These are phyloP conservation scores for Symbiodinium natans DNA, from an alignment of 73 alveolate genomes.

Conservation along the genomic window DNA sequence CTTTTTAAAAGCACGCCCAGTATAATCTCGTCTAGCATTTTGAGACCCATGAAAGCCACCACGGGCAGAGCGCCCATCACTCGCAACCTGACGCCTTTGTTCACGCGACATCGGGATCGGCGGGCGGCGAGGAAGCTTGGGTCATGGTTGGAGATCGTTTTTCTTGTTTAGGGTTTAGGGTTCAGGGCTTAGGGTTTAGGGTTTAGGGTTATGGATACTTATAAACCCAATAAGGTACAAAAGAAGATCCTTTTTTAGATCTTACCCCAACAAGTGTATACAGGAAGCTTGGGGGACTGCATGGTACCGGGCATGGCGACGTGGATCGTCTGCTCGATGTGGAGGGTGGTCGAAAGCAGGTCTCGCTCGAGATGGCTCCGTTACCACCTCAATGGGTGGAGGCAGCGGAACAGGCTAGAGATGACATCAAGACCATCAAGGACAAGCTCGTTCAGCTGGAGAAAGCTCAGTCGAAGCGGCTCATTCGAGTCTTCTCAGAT, in stretches of 20 bases:
- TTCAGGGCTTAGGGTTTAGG: too few species aligned
- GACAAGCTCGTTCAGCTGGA: constrained; percentile 52
- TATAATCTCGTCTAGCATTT: too few species aligned
- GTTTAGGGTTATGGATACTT: too few species aligned
- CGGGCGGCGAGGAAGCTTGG: constrained; percentile 56
- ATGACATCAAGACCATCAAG: constrained; percentile 40
- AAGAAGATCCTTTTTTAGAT: too few species aligned
- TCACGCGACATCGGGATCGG: constrained; percentile 65
- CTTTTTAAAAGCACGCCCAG: too few species aligned
- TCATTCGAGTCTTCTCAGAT: constrained; percentile 60
- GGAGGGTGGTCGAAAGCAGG: constrained; percentile 73
- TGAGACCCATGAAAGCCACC: constrained; percentile 10
- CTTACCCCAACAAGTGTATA: too few species aligned
- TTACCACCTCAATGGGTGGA: constrained; percentile 86
- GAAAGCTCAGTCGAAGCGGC: constrained; percentile 64
- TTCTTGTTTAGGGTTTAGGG: too few species aligned
- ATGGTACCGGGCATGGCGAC: not conserved
- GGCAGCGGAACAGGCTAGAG: constrained; percentile 64
- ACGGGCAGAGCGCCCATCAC: constrained; percentile 36
- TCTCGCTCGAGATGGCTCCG: constrained; percentile 64
- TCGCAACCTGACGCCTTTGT: constrained; percentile 72
- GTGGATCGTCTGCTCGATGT: constrained; percentile 73
- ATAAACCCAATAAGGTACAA: too few species aligned
- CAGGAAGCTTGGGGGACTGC: too few species aligned
- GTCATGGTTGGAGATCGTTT: too few species aligned